phyloP scores from a whole-genome alignment of 768 basidiomycete species.

The Psilocybe tampanensis region DNA sequence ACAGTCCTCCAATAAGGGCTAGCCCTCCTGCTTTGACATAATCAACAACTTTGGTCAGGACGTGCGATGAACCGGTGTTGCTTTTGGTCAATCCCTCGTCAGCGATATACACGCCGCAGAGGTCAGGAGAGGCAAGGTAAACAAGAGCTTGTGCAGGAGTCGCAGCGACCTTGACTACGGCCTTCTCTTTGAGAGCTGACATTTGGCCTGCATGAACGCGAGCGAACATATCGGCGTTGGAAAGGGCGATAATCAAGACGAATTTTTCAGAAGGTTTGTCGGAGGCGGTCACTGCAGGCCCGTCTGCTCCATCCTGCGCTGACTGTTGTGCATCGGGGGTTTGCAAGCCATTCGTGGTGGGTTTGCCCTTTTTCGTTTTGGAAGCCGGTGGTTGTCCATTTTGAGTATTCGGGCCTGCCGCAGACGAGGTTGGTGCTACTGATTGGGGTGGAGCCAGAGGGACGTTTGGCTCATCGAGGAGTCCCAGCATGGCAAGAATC shows the following conservation, averaged over 20 bases:
- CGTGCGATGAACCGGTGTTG: slow-evolving; percentile 15
- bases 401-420: neutral
- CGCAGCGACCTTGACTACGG: slow-evolving; percentile 15
- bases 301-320: neutral
- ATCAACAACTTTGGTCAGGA: slow-evolving; percentile 24
- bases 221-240: slow-evolving; percentile 8
- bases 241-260: slow-evolving; percentile 16
- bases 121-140: slow-evolving; percentile 24
- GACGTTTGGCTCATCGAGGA: slow-evolving; percentile 25
- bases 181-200: slow-evolving; percentile 16
- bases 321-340: neutral
- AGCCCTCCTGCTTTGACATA: slow-evolving; percentile 30
- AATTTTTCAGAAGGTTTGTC: slow-evolving; percentile 1
- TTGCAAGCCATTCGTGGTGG: neutral
- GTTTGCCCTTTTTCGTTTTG: neutral
- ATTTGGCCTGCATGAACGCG: slow-evolving; percentile 10
- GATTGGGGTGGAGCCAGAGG: neutral
- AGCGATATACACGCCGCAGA: slow-evolving; percentile 31
- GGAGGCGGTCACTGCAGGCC: neutral
- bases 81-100: slow-evolving; percentile 23
- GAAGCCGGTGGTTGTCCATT: neutral
- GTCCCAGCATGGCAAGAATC: slow-evolving; percentile 38
- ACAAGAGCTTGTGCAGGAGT: slow-evolving; percentile 20
- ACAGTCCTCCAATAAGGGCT: slow-evolving; percentile 31
- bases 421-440: neutral